Conservation (phyloP, 352 stramenopile genomes). For the Globisporangium barbulae region DNA sequence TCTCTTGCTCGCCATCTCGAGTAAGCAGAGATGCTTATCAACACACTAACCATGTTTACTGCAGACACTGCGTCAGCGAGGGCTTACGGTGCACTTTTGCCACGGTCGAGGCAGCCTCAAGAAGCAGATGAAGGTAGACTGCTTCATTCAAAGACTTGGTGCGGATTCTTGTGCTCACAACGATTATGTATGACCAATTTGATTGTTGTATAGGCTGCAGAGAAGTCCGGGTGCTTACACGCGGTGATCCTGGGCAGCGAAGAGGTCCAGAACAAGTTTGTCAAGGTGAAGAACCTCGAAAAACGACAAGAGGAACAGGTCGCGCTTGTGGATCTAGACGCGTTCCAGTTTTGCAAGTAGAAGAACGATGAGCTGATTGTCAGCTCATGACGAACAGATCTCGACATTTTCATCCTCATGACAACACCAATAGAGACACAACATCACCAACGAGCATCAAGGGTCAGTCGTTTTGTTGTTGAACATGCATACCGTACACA, state of each 20-base stretch:
- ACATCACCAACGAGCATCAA: background rate
- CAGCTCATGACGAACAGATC: background rate
- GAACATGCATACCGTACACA: no score
- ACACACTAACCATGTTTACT: background rate
- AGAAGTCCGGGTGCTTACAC: slow-evolving; percentile 60
- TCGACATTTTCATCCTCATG: background rate
- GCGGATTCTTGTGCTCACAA: background rate
- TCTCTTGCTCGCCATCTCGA: background rate
- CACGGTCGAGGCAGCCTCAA: slow-evolving; percentile 79
- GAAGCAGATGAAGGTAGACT: slow-evolving; percentile 83
- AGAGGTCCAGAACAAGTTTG: slow-evolving; percentile 54
- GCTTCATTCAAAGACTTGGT: background rate
- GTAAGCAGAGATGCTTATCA: background rate
- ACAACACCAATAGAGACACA: slow-evolving; percentile 5
- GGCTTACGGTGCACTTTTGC: slow-evolving; percentile 78
- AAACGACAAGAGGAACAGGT: slow-evolving; percentile 54
- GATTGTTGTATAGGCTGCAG: slow-evolving; percentile 39
- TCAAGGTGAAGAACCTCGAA: slow-evolving; percentile 78
- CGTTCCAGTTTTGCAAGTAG: slow-evolving; percentile 26
- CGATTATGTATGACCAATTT: background rate
- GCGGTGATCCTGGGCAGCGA: slow-evolving; percentile 73
- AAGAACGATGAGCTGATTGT: background rate
- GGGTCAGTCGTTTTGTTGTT: background rate
- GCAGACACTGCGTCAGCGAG: slow-evolving; percentile 52
- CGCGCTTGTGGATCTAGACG: slow-evolving; percentile 25